Conservation (phyloP, 202 grass and related monocot genomes). For the Schoenoplectus tabernaemontani region DNA sequence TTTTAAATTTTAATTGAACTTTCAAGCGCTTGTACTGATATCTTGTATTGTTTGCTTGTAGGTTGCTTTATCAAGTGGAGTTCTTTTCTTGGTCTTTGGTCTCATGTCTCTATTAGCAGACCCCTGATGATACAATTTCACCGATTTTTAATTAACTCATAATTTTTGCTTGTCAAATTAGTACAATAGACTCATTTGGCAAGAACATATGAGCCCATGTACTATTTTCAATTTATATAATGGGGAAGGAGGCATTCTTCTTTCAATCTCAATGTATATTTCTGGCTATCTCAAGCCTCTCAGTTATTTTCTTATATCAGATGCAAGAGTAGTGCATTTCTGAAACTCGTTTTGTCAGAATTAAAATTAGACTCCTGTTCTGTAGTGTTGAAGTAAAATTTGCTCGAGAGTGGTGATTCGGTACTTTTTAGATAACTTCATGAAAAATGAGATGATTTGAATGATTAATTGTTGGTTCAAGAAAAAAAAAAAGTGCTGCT, state of each 20-base stretch:
- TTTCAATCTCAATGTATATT: conserved; percentile 14
- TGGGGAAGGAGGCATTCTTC: conserved; percentile 35
- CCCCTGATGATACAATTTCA: conserved; percentile 35
- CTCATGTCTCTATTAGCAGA: conserved; percentile 72
- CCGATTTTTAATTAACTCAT: conserved; percentile 8
- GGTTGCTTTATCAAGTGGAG: conserved; percentile 90
- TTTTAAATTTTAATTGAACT: neutral
- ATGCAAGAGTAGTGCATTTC: neutral
- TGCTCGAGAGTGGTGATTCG: neutral
- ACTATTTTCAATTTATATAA: conserved; percentile 32
- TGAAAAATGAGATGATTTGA: neutral
- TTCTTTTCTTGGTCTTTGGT: conserved; percentile 91
- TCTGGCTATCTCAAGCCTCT: neutral
- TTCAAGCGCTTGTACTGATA: neutral
- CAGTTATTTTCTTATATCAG: neutral
- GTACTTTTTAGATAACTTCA: neutral
- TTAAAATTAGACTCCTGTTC: neutral
- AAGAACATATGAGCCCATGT: conserved; percentile 18
- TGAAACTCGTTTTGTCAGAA: neutral
- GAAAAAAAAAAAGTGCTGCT: neutral
- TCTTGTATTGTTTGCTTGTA: conserved; percentile 2
- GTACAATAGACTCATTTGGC: conserved; percentile 12
- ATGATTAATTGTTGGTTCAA: neutral
- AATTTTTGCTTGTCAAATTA: conserved; percentile 4
- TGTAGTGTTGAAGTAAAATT: neutral